phyloP scores from a whole-genome alignment of 2,329 filamentous ascomycete genomes.

The Cordyceps pruinosa region DNA sequence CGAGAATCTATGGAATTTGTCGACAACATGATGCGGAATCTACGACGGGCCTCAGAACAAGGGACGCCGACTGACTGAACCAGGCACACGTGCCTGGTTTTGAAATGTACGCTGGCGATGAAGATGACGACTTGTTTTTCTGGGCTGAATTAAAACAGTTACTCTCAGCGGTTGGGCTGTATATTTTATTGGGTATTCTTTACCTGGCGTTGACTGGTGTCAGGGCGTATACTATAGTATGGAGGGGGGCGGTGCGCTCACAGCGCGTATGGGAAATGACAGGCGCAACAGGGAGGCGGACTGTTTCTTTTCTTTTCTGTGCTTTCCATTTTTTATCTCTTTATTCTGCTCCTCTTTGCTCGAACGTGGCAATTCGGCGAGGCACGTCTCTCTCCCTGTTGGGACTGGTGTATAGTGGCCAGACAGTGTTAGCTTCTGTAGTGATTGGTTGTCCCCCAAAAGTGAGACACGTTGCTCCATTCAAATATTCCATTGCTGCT shows the following conservation, averaged over 20 bases:
- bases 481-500: background rate
- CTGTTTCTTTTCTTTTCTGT: background rate
- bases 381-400: background rate
- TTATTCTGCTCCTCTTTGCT: background rate
- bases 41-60: slow-evolving; percentile 29
- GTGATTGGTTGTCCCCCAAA: background rate
- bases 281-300: background rate
- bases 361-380: background rate
- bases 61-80: background rate
- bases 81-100: background rate
- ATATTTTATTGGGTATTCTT: background rate
- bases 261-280: background rate
- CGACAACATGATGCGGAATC: slow-evolving; percentile 46
- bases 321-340: background rate
- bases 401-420: background rate
- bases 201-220: background rate
- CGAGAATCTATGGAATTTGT: slow-evolving; percentile 42
- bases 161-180: background rate
- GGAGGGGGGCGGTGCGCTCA: background rate
- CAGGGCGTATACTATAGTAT: background rate
- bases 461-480: background rate
- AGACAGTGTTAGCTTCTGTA: slow-evolving; percentile 5
- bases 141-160: background rate
- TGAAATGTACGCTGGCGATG: background rate
- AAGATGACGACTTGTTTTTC: background rate